A percentile compares a stretch with the other conserved stretches of the same genome.
Conservation (phyloP, 345 rosid species). For the Hevea brasiliensis region DNA sequence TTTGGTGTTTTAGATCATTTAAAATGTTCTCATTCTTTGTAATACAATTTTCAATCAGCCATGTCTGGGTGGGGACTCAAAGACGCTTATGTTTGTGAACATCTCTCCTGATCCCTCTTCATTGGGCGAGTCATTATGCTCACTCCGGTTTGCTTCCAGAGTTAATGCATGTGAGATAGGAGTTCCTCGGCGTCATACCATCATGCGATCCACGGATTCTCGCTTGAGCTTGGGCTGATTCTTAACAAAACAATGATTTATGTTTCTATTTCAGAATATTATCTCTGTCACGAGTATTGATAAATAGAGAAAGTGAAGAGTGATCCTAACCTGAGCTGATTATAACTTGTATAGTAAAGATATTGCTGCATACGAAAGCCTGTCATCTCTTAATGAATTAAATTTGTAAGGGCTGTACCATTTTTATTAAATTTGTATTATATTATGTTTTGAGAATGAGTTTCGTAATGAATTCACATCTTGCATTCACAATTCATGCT, state of each 20-base stretch:
- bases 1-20: background rate
- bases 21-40: background rate
- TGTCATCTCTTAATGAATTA: background rate
- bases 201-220: conserved; percentile 25
- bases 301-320: conserved; percentile 21
- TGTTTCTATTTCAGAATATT: conserved; percentile 1
- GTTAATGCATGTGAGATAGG: conserved; percentile 40
- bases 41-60: conserved; percentile 24
- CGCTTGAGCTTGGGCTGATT: conserved; percentile 36
- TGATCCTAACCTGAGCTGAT: conserved; percentile 49
- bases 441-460: conserved; percentile 10
- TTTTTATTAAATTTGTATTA: conserved; percentile 4
- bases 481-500: background rate
- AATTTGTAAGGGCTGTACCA: background rate
- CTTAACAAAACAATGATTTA: background rate
- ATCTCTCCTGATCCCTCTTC: conserved; percentile 31
- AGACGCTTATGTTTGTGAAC: conserved; percentile 38
- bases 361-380: background rate
- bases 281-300: conserved; percentile 25
- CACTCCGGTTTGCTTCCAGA: conserved; percentile 35
- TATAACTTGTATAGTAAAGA: conserved; percentile 30
- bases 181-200: conserved; percentile 33
- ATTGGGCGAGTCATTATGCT: conserved; percentile 32
- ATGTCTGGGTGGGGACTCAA: conserved; percentile 37
- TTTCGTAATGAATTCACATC: background rate